Conservation (phyloP, 148 eudicot genomes). For the Heliamphora exappendiculata region DNA sequence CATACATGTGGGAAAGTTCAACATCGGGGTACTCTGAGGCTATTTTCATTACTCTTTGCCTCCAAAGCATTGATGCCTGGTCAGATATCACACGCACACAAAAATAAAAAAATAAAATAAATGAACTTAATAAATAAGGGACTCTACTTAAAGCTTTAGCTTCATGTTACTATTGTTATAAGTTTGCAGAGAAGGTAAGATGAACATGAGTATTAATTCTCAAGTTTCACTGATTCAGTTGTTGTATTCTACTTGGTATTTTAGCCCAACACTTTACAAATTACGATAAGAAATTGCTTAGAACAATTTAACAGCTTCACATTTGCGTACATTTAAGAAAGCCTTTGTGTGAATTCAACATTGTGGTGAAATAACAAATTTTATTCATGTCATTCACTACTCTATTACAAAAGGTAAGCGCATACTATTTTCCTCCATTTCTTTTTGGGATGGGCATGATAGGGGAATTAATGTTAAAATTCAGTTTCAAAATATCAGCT, state of each 20-base stretch:
- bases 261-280: neutral
- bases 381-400: neutral
- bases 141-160: neutral
- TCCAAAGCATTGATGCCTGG: constrained; percentile 98
- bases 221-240: neutral
- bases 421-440: no score
- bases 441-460: neutral
- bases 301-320: neutral
- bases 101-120: no score
- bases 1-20: constrained; percentile 96
- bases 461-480: neutral
- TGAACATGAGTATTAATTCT: neutral
- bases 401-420: neutral
- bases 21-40: constrained; percentile 87
- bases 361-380: neutral
- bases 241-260: neutral
- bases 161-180: neutral
- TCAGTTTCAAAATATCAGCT: neutral
- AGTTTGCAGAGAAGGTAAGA: neutral
- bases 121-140: neutral
- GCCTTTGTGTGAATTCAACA: neutral
- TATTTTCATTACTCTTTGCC: constrained; percentile 62
- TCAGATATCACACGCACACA: neutral
- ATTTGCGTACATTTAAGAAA: neutral
- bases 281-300: neutral